Conservation (phyloP, 768 basidiomycete genomes). For the Lanmaoa pseudosensibilis region DNA sequence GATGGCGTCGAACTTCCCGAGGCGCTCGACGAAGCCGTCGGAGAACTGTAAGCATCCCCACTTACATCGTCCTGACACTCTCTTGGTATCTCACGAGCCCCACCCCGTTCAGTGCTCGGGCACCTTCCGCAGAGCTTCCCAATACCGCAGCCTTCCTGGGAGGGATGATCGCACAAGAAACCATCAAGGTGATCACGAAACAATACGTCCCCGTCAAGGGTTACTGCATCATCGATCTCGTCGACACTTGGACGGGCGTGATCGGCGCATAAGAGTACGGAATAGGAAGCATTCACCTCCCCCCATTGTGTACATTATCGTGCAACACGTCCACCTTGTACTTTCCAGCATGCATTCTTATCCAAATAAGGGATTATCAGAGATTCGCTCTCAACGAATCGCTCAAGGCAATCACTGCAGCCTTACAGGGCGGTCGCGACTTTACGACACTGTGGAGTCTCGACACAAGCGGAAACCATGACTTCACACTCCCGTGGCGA, state of each 20-base stretch:
- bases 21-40: constrained; percentile 58
- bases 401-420: no score
- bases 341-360: not conserved
- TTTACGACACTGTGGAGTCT: no score
- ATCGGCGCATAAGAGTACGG: constrained; percentile 32
- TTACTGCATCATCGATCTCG: constrained; percentile 80
- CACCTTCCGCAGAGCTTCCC: constrained; percentile 83
- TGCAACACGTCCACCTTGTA: not conserved
- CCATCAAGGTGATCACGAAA: constrained; percentile 94
- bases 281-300: not conserved
- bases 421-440: no score
- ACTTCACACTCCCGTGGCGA: no score
- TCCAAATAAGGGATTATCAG: not conserved
- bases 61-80: not conserved
- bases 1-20: constrained; percentile 51
- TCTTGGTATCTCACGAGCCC: not conserved
- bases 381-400: no score
- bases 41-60: constrained; percentile 67
- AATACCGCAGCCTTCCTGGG: constrained; percentile 94
- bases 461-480: no score
- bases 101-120: constrained; percentile 55
- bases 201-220: constrained; percentile 93
- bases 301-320: not conserved
- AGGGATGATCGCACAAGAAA: constrained; percentile 92
- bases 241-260: constrained; percentile 73